These are phyloP conservation scores for Vickermania ingenoplastis DNA, from an alignment of 208 protist species.

Conservation along the genomic window DNA sequence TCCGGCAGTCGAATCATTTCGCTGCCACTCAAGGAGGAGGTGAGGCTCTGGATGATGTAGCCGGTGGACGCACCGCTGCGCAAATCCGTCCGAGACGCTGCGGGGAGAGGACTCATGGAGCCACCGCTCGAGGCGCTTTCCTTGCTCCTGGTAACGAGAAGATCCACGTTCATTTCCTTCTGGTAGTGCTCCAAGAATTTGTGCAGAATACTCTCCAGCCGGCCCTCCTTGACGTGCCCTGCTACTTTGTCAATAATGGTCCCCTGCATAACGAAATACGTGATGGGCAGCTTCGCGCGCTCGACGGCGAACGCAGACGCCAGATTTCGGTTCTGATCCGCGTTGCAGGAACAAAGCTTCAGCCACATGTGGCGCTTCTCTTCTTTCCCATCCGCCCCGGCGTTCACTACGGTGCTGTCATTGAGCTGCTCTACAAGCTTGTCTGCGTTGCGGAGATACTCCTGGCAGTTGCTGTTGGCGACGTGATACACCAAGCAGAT, in stretches of 20 bases:
- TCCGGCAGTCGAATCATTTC: slow-evolving; percentile 75
- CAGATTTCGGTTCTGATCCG: slow-evolving; percentile 80
- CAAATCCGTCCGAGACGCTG: slow-evolving; percentile 59
- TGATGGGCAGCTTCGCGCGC: slow-evolving; percentile 71
- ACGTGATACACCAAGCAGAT: slow-evolving; percentile 81
- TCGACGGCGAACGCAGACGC: slow-evolving; percentile 81
- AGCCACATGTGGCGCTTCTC: slow-evolving; percentile 26
- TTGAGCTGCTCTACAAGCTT: slow-evolving; percentile 69
- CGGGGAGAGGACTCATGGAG: slow-evolving; percentile 30
- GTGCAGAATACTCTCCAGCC: slow-evolving; percentile 56
- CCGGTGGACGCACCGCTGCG: slow-evolving; percentile 56
- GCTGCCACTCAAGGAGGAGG: slow-evolving; percentile 46
- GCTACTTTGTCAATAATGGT: slow-evolving; percentile 81
- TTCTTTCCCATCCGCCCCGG: not conserved
- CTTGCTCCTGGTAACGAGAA: slow-evolving; percentile 31
- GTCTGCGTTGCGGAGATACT: slow-evolving; percentile 51
- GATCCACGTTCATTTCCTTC: slow-evolving; percentile 74
- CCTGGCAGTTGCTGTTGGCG: slow-evolving; percentile 46
- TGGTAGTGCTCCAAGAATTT: slow-evolving; percentile 85
- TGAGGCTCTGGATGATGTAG: slow-evolving; percentile 68
- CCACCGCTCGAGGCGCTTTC: not conserved
- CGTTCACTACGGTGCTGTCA: not conserved
- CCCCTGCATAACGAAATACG: slow-evolving; percentile 85
- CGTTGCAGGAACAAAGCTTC: slow-evolving; percentile 82
- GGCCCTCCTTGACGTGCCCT: slow-evolving; percentile 38